Conservation (phyloP, 768 basidiomycete genomes). For the Trametes cinnabarina region DNA sequence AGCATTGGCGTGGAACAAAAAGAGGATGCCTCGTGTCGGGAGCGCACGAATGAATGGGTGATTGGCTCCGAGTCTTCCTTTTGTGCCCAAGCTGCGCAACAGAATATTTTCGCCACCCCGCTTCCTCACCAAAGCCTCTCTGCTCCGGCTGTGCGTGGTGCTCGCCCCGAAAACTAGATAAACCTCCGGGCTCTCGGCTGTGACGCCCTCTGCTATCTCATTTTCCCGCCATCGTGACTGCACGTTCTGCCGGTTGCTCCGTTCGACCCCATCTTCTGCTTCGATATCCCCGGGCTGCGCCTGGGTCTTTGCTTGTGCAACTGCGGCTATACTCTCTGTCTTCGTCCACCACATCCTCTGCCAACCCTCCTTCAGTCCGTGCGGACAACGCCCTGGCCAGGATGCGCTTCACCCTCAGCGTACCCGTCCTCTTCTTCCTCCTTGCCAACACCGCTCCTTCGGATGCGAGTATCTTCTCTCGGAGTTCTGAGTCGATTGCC, state of each 20-base stretch:
- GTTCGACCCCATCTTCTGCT: constrained; percentile 12
- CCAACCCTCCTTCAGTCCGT: neutral
- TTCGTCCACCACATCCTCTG: constrained; percentile 2
- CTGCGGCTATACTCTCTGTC: neutral
- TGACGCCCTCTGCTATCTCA: neutral
- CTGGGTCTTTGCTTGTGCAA: neutral
- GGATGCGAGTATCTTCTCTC: constrained; percentile 25
- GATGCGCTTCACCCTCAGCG: constrained; percentile 21
- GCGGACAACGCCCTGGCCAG: neutral
- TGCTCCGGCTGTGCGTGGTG: neutral
- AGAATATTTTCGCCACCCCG: constrained; percentile 8
- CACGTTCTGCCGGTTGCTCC: constrained; percentile 4
- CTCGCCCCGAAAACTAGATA: constrained; percentile 1
- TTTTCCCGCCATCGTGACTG: neutral
- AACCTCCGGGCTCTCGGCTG: neutral
- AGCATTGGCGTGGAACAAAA: constrained; percentile 12
- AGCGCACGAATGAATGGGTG: neutral
- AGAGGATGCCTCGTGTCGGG: constrained; percentile 11
- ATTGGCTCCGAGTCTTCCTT: constrained; percentile 11
- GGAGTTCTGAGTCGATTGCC: constrained; percentile 37
- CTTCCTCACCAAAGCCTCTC: constrained; percentile 13
- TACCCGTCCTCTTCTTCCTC: constrained; percentile 31
- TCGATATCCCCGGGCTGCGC: constrained; percentile 15
- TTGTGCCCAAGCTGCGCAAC: constrained; percentile 10
- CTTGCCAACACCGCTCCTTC: constrained; percentile 30